These are phyloP conservation scores for Colletotrichum destructivum DNA, from an alignment of 2,329 filamentous ascomycete species.

Conservation along the genomic window DNA sequence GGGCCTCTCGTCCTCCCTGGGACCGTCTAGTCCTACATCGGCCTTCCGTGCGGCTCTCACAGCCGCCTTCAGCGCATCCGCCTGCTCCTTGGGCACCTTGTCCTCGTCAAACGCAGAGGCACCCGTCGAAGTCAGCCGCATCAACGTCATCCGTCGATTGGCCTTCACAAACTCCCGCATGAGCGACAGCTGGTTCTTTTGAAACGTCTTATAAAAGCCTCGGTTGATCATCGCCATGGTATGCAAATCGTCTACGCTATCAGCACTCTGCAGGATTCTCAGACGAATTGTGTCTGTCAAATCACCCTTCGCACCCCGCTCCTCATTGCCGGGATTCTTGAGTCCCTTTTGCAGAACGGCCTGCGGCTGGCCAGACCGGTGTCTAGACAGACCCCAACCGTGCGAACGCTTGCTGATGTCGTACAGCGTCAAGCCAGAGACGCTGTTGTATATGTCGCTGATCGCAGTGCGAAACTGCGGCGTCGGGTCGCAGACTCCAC, in stretches of 20 bases:
- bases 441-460: conserved; percentile 66
- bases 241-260: conserved; percentile 59
- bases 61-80: conserved; percentile 50
- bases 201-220: conserved; percentile 61
- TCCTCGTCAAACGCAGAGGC: neutral
- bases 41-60: conserved; percentile 43
- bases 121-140: conserved; percentile 28
- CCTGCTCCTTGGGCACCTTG: conserved; percentile 53
- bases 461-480: conserved; percentile 63
- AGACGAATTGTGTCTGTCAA: conserved; percentile 57
- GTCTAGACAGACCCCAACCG: conserved; percentile 65
- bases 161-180: conserved; percentile 48
- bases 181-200: conserved; percentile 59
- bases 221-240: conserved; percentile 59
- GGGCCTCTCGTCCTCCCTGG: neutral
- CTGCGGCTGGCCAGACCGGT: conserved; percentile 55
- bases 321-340: conserved; percentile 5
- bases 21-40: neutral
- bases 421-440: conserved; percentile 63
- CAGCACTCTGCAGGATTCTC: conserved; percentile 57
- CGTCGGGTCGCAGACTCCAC: conserved; percentile 65
- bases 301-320: conserved; percentile 36
- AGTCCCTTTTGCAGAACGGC: conserved; percentile 42
- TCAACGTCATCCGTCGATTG: conserved; percentile 32
- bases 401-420: conserved; percentile 64